Evolutionary conservation across 164 flowering plant species (phyloP), one percentile per base, ranked within the genome.

Genomic region (Vitis labrusca): DNA sequence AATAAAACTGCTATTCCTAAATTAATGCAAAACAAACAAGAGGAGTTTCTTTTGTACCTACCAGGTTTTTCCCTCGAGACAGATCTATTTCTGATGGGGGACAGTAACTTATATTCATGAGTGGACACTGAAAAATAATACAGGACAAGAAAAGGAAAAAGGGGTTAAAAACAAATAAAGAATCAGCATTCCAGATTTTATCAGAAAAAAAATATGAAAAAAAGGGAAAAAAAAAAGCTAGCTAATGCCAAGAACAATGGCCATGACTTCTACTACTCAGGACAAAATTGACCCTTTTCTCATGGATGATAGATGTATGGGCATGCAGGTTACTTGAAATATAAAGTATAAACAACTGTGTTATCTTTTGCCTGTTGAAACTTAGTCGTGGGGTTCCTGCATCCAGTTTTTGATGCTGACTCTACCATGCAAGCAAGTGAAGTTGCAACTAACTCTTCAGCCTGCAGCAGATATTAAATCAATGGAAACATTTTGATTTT

Each of bases 61-160:
- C 87, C 87, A 84, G 73, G 60, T 66, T 74, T 61, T 82, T 82
- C 62, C 85, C 85, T 9, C 61, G 51, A 60, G 82, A 72, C 11
- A 80, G 32, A 51, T 73, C 66, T 44, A 66, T 58, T 76, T 84
- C 87, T 65, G 83, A 70, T 65, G 87, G 78, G 64, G 84, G 85
- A 62, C 87, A 84, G 56, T 80, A 82, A 55, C 82, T 84, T 70
- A 84, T 78, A 69, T 84, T 84, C 61, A 84, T 68, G 63, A 80
- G 81, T 57, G 78, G 84, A 56, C 87, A 84, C 85, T 84, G 78
- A 32, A 58, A 64, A 51, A 61, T 11, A 63, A 3, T 67, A 23
- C 9, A 65, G 14, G 19, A 59, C 10, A 29, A 12, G 10, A 10
- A 29, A 9, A 61, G 7, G 52, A 16, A 63, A 48, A 47, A 11